Conservation (phyloP, 768 basidiomycete species). For the Psilocybe azurescens region DNA sequence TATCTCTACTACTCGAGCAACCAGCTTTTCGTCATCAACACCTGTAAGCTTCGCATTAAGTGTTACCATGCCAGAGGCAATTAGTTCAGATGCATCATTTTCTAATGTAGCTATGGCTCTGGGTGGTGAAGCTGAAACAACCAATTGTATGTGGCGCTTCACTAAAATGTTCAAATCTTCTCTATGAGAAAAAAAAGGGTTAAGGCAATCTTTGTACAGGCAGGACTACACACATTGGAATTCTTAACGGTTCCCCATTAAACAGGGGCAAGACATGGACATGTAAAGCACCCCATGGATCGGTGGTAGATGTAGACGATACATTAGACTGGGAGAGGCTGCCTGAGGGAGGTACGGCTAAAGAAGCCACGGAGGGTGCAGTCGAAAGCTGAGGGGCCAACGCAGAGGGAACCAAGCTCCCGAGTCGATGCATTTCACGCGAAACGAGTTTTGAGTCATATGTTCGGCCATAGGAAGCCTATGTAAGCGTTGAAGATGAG, state of each 20-base stretch:
- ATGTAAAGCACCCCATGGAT: slow-evolving; percentile 86
- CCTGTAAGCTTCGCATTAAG: slow-evolving; percentile 82
- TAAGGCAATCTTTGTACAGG: slow-evolving; percentile 5
- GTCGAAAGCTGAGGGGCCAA: slow-evolving; percentile 57
- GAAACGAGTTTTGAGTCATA: slow-evolving; percentile 83
- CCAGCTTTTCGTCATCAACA: slow-evolving; percentile 79
- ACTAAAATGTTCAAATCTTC: slow-evolving; percentile 90
- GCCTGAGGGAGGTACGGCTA: slow-evolving; percentile 47
- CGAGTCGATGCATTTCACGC: slow-evolving; percentile 86
- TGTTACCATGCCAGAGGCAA: slow-evolving; percentile 90
- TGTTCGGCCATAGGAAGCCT: slow-evolving; percentile 69
- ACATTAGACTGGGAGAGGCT: slow-evolving; percentile 40
- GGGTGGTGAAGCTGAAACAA: slow-evolving; percentile 74
- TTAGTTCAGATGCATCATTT: slow-evolving; percentile 80
- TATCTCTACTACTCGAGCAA: slow-evolving; percentile 80
- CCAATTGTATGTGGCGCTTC: slow-evolving; percentile 75
- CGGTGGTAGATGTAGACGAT: slow-evolving; percentile 52
- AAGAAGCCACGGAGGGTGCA: slow-evolving; percentile 54
- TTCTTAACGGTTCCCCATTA: slow-evolving; percentile 85
- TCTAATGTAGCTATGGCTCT: slow-evolving; percentile 78
- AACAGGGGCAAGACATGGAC: slow-evolving; percentile 90
- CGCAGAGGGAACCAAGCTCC: slow-evolving; percentile 57
- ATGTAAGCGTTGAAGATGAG: slow-evolving; percentile 12
- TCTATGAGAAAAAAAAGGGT: slow-evolving; percentile 38
- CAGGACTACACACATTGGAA: slow-evolving; percentile 60